Evolutionary conservation across 805 yeast genomes (phyloP).

Genomic region (Sugiyamaella qingdaonensis): DNA sequence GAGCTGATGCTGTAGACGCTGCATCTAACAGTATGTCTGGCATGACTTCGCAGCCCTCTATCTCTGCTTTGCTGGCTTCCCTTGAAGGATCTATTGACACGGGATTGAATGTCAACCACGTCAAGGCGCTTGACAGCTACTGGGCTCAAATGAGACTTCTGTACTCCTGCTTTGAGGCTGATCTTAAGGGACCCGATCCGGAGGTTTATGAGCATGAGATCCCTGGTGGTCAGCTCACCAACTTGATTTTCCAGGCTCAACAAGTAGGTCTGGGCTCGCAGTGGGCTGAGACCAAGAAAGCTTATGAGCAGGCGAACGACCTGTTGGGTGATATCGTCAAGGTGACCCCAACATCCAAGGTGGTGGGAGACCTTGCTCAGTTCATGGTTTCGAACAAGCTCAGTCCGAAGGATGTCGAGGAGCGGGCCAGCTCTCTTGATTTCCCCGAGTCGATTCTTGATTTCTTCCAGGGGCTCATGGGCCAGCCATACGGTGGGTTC

Average conservation of each 20-base stretch:
- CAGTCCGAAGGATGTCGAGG: conserved; percentile 75
- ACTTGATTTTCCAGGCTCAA: conserved; percentile 97
- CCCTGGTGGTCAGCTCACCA: conserved; percentile 99
- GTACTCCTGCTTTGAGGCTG: conserved; percentile 97
- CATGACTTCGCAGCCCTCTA: conserved; percentile 96
- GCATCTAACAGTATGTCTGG: conserved; percentile 98
- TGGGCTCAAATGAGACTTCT: conserved; percentile 99
- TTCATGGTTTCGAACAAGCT: conserved; percentile 97
- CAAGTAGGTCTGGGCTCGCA: conserved; percentile 96
- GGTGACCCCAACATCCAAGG: conserved; percentile 99
- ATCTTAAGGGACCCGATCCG: conserved; percentile 98
- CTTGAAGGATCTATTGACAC: conserved; percentile 81
- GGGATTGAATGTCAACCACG: conserved; percentile 60
- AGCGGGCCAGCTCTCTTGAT: conserved; percentile 85
- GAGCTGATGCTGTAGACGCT: conserved; percentile 97
- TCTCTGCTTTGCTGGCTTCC: conserved; percentile 88
- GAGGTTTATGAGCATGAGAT: conserved; percentile 98
- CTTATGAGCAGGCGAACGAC: conserved; percentile 86
- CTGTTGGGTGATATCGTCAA: conserved; percentile 95
- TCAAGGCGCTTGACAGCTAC: conserved; percentile 84
- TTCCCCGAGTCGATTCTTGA: conserved; percentile 99
- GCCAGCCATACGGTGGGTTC: conserved; percentile 99
- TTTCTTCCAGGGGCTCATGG: conserved; percentile 98
- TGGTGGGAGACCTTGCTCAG: conserved; percentile 99
- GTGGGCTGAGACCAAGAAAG: conserved; percentile 94